phyloP scores from a whole-genome alignment of 1,284 basidiomycete species.

The Microstroma glucosiphilum region DNA sequence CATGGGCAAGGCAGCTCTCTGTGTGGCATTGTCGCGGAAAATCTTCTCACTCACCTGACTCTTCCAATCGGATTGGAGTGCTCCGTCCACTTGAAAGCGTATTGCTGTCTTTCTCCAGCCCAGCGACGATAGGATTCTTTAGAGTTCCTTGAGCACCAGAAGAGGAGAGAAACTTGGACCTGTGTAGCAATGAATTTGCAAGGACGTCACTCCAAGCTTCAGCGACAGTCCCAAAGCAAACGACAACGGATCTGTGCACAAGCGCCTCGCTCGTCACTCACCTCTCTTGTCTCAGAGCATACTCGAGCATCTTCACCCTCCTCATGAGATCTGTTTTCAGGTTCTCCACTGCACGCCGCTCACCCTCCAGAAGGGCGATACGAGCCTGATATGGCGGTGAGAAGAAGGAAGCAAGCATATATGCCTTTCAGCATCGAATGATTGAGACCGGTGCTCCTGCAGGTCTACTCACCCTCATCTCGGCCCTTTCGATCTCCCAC shows the following conservation, averaged over 20 bases:
- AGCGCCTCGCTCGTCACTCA: constrained; percentile 52
- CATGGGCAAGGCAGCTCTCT: too few relatives aligned
- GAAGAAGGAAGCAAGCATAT: not conserved
- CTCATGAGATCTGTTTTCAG: constrained; percentile 90
- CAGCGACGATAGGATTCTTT: constrained; percentile 25
- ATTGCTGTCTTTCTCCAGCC: constrained; percentile 23
- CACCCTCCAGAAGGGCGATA: constrained; percentile 94
- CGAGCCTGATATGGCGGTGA: constrained; percentile 62
- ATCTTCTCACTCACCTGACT: constrained; percentile 6
- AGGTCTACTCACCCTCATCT: constrained; percentile 80
- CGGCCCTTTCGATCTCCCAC: constrained; percentile 98
- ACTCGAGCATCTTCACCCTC: constrained; percentile 98
- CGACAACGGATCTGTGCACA: not conserved
- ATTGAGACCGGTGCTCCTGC: not conserved
- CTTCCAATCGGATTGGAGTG: constrained; percentile 23
- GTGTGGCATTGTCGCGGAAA: not conserved
- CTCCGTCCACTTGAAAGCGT: constrained; percentile 30
- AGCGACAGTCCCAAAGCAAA: not conserved
- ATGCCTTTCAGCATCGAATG: not conserved
- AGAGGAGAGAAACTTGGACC: constrained; percentile 24
- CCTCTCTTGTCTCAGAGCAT: constrained; percentile 74
- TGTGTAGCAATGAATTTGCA: constrained; percentile 24
- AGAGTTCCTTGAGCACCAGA: not conserved
- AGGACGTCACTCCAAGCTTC: not conserved
- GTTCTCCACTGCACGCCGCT: constrained; percentile 91